Evolutionary conservation across 169 alveolate genomes (phyloP).

Genomic region (Eimeria maxima): DNA sequence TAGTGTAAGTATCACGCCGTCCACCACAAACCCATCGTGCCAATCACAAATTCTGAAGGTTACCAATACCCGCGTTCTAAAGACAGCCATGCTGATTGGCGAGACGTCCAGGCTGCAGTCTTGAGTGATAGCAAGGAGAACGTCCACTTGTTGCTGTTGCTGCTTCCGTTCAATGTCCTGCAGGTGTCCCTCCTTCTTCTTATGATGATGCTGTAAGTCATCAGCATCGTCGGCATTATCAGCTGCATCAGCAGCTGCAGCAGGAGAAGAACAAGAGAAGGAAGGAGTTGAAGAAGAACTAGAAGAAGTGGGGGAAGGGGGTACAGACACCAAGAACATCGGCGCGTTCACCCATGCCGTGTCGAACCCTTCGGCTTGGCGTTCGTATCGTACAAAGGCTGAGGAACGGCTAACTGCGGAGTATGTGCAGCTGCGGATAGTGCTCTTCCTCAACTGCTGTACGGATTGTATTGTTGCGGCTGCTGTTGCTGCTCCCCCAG

Average conservation of each 20-base stretch:
- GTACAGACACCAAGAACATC: conserved; percentile 40
- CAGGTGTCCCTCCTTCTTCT: background rate
- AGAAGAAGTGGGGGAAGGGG: conserved; percentile 6
- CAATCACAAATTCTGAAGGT: background rate
- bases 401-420: conserved; percentile 34
- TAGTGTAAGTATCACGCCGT: background rate
- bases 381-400: conserved; percentile 34
- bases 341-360: conserved; percentile 74
- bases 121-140: conserved; percentile 35
- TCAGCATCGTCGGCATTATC: background rate
- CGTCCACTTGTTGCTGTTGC: background rate
- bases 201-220: background rate
- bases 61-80: background rate
- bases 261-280: background rate
- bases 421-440: background rate
- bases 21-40: background rate
- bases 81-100: conserved; percentile 70
- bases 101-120: conserved; percentile 19
- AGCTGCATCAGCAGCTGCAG: background rate
- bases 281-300: background rate
- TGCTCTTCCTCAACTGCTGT: background rate
- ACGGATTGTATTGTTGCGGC: background rate
- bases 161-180: background rate
- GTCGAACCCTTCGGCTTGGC: conserved; percentile 28
- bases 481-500: background rate